A percentile compares a stretch with the other conserved stretches of the same genome.
Conservation (phyloP, 768 basidiomycete genomes). For the Tulasnella sp. region DNA sequence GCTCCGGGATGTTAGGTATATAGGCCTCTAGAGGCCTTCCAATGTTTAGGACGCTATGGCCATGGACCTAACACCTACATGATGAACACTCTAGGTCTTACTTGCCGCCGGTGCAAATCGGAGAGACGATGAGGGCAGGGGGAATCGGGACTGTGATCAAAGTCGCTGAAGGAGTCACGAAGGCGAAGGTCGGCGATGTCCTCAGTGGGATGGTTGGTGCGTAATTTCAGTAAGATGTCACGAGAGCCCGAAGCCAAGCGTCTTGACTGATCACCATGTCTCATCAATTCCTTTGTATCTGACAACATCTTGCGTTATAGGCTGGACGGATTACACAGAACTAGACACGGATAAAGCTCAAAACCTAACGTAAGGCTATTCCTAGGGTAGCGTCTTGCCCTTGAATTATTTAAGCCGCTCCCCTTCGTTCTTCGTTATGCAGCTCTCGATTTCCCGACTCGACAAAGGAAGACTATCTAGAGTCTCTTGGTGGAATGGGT, state of each 20-base stretch:
- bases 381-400: neutral
- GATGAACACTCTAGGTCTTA: slow-evolving; percentile 41
- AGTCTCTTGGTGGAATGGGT: slow-evolving; percentile 79
- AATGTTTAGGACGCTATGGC: too few relatives aligned
- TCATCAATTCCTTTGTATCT: too few relatives aligned
- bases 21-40: too few relatives aligned
- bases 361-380: slow-evolving; percentile 44
- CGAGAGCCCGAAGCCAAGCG: neutral
- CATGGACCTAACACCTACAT: too few relatives aligned
- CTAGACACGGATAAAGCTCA: slow-evolving; percentile 41
- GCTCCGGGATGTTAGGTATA: slow-evolving; percentile 42
- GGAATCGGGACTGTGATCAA: slow-evolving; percentile 48
- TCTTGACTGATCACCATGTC: too few relatives aligned
- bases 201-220: slow-evolving; percentile 54
- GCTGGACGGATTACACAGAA: slow-evolving; percentile 73
- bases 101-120: slow-evolving; percentile 40
- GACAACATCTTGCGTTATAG: slow-evolving; percentile 28
- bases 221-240: slow-evolving; percentile 22
- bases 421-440: too few relatives aligned
- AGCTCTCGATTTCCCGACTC: slow-evolving; percentile 18
- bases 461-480: slow-evolving; percentile 50
- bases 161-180: neutral
- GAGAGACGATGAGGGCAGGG: slow-evolving; percentile 62
- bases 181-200: slow-evolving; percentile 52
- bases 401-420: too few relatives aligned